Evolutionary conservation across 2,329 filamentous ascomycete genomes (phyloP).

Genomic region (Pyricularia grisea): DNA sequence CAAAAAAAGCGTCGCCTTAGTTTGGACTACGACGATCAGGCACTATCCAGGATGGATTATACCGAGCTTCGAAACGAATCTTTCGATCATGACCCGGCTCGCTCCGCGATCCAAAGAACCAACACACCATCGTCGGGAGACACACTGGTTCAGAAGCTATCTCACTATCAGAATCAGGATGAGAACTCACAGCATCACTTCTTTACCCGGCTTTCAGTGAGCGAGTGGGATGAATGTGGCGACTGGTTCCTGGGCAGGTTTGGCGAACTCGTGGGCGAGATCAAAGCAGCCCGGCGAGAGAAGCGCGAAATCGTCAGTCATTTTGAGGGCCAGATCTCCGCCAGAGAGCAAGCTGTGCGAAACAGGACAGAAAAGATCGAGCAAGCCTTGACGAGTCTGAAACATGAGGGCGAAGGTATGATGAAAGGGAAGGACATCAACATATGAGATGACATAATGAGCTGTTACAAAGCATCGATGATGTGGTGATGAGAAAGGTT

Average conservation of each 20-base stretch:
- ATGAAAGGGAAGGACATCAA: conserved; percentile 34
- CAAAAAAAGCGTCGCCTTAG: conserved; percentile 32
- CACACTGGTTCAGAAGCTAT: conserved; percentile 37
- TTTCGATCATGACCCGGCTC: conserved; percentile 48
- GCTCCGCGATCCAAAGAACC: conserved; percentile 25
- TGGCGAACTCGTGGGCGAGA: conserved; percentile 33
- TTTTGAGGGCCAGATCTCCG: conserved; percentile 47
- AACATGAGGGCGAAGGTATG: conserved; percentile 46
- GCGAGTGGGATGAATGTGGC: conserved; percentile 50
- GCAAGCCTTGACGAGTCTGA: conserved; percentile 43
- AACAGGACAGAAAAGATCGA: conserved; percentile 44
- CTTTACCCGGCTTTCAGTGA: conserved; percentile 42
- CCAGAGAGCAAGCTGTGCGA: conserved; percentile 43
- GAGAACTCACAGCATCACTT: conserved; percentile 33
- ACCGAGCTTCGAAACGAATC: conserved; percentile 37
- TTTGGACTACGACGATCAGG: conserved; percentile 47
- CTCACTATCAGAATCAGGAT: conserved; percentile 36
- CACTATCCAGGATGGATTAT: conserved; percentile 44
- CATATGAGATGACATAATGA: conserved; percentile 9
- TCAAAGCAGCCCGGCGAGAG: conserved; percentile 36
- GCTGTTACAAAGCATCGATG: background rate
- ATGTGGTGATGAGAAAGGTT: background rate
- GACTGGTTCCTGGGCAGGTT: conserved; percentile 52
- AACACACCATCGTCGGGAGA: conserved; percentile 20
- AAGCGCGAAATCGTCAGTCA: conserved; percentile 39